Evolutionary conservation across 192 early-diverging fungal species (phyloP).

Genomic region (Jimgerdemannia flammicorona): DNA sequence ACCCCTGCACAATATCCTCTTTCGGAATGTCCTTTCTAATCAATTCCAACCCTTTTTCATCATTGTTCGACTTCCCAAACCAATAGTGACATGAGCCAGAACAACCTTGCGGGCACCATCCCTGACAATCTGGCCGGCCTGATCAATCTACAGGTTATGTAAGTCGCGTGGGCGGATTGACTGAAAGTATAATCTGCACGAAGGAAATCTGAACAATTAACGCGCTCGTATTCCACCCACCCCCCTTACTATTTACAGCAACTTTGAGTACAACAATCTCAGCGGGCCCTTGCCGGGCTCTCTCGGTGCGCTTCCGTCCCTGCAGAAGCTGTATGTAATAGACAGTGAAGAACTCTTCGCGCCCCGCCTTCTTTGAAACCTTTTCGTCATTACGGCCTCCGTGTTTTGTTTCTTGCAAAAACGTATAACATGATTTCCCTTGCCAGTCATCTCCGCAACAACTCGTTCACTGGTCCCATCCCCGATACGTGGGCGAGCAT

Average conservation of each 20-base stretch:
- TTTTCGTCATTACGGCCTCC: neutral
- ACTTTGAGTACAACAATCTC: constrained; percentile 21
- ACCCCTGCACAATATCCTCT: too few relatives aligned
- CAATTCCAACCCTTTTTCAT: neutral
- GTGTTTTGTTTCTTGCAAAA: neutral
- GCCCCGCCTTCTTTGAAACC: neutral
- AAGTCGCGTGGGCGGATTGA: neutral
- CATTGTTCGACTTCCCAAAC: neutral
- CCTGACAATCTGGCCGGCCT: constrained; percentile 11
- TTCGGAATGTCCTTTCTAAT: too few relatives aligned
- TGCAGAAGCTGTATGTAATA: constrained; percentile 8
- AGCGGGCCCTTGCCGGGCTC: constrained; percentile 13
- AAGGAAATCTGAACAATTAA: neutral
- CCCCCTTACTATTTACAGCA: constrained; percentile 5
- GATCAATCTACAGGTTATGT: constrained; percentile 15
- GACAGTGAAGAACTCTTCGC: neutral
- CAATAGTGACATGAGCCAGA: constrained; percentile 21
- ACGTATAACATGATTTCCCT: neutral
- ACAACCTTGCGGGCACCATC: constrained; percentile 22
- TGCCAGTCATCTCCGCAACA: constrained; percentile 26
- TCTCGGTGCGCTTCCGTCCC: constrained; percentile 9
- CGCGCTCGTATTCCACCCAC: neutral
- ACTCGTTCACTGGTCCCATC: constrained; percentile 26
- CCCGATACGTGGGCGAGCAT: constrained; percentile 18
- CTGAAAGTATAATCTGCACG: too few relatives aligned